Percentiles rank a stretch among this genome's conserved stretches.
phyloP scores from a whole-genome alignment of 1,139 yeast genomes.

The Candida sanyaensis region DNA sequence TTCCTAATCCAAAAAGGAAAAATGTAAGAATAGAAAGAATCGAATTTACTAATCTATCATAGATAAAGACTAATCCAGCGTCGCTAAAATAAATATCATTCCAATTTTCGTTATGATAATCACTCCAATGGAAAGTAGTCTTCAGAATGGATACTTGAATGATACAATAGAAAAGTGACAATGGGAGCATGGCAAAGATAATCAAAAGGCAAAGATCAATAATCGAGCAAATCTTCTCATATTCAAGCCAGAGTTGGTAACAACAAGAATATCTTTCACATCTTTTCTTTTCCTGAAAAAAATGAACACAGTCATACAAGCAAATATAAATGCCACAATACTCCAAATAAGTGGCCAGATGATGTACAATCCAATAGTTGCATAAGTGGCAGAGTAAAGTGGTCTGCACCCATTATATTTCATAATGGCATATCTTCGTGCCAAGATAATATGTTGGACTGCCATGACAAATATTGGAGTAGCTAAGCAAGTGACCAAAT shows the following conservation, averaged over 20 bases:
- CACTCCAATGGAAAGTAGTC: slow-evolving; percentile 36
- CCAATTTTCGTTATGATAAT: slow-evolving; percentile 50
- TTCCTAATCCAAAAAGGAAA: slow-evolving; percentile 74
- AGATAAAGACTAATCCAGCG: slow-evolving; percentile 26
- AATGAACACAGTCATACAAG: slow-evolving; percentile 52
- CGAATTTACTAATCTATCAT: slow-evolving; percentile 54
- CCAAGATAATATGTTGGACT: slow-evolving; percentile 57
- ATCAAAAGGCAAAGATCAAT: slow-evolving; percentile 66
- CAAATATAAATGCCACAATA: slow-evolving; percentile 54
- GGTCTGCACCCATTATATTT: slow-evolving; percentile 69
- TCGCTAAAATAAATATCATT: slow-evolving; percentile 28
- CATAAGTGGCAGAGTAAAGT: slow-evolving; percentile 44
- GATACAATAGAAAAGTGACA: slow-evolving; percentile 54
- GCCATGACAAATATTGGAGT: slow-evolving; percentile 70
- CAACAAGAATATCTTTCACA: slow-evolving; percentile 68
- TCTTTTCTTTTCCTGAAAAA: slow-evolving; percentile 65
- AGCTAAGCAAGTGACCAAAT: slow-evolving; percentile 57
- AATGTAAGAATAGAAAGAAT: slow-evolving; percentile 65
- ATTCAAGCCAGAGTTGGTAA: slow-evolving; percentile 78
- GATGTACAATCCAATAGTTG: slow-evolving; percentile 51
- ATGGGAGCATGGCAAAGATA: slow-evolving; percentile 65
- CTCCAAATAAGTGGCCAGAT: slow-evolving; percentile 78
- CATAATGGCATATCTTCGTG: slow-evolving; percentile 56
- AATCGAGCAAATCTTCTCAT: slow-evolving; percentile 65
- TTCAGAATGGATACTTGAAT: slow-evolving; percentile 30